Conservation (phyloP, 2,329 filamentous ascomycete species). For the Curvularia hawaiiensis region DNA sequence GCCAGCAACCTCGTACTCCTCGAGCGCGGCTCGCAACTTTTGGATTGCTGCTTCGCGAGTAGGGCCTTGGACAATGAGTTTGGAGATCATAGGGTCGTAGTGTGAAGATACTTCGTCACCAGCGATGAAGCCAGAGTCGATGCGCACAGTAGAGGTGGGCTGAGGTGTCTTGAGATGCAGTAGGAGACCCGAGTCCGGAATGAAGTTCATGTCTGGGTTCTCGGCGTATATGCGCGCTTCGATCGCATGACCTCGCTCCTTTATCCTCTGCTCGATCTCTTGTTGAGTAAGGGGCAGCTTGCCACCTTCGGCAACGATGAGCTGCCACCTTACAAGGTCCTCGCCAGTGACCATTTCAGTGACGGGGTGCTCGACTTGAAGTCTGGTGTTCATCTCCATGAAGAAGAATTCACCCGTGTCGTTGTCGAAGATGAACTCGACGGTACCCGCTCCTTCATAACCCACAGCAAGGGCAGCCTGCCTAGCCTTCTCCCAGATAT, state of each 20-base stretch:
- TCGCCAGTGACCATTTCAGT: conserved; percentile 79
- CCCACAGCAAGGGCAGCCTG: conserved; percentile 67
- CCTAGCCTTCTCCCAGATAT: conserved; percentile 69
- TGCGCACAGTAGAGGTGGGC: conserved; percentile 74
- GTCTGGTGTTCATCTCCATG: conserved; percentile 77
- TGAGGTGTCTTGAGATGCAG: conserved; percentile 79
- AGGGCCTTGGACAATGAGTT: conserved; percentile 87
- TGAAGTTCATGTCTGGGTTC: conserved; percentile 87
- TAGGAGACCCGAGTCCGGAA: conserved; percentile 89
- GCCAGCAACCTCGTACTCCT: conserved; percentile 90
- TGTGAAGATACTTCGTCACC: conserved; percentile 92
- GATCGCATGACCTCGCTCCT: conserved; percentile 80
- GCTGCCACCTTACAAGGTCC: conserved; percentile 93
- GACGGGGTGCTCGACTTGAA: conserved; percentile 97
- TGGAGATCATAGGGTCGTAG: conserved; percentile 99
- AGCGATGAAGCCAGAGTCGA: conserved; percentile 90
- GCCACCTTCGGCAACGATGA: conserved; percentile 79
- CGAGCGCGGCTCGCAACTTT: conserved; percentile 78
- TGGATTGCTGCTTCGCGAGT: conserved; percentile 81
- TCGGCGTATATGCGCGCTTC: conserved; percentile 98
- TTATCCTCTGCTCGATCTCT: conserved; percentile 72
- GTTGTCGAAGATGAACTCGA: conserved; percentile 73
- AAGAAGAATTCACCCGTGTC: conserved; percentile 70
- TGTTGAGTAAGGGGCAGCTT: conserved; percentile 68
- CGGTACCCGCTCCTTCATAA: conserved; percentile 70